Evolutionary conservation across 352 stramenopile species (phyloP).

Genomic region (Globisporangium solare): DNA sequence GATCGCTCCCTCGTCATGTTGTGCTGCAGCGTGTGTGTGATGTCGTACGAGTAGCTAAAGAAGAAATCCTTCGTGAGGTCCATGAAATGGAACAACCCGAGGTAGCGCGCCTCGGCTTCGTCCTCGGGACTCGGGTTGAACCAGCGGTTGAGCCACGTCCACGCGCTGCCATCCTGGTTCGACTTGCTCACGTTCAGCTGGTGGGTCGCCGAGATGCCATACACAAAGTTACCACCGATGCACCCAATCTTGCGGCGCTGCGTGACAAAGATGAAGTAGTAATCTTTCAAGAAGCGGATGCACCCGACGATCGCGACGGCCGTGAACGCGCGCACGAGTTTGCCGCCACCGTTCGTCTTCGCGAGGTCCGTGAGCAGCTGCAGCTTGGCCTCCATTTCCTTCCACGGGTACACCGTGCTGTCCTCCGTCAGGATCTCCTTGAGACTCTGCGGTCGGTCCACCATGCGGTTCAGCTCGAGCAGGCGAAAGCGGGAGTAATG

Average conservation of each 20-base stretch:
- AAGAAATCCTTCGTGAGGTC: constrained; percentile 99
- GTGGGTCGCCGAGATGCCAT: constrained; percentile 94
- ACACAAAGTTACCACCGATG: constrained; percentile 96
- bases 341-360: constrained; percentile 25
- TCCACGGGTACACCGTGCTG: constrained; percentile 62
- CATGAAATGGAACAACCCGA: constrained; percentile 97
- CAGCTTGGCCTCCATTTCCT: constrained; percentile 74
- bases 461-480: constrained; percentile 62
- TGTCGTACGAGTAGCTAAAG: constrained; percentile 98
- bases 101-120: constrained; percentile 87
- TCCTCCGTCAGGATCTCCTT: constrained; percentile 64
- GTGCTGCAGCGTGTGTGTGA: constrained; percentile 96
- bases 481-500: constrained; percentile 80
- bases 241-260: constrained; percentile 95
- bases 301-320: constrained; percentile 98
- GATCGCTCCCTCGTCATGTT: constrained; percentile 92
- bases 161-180: constrained; percentile 45
- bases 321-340: constrained; percentile 71
- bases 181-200: constrained; percentile 80
- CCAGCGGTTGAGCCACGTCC: constrained; percentile 77
- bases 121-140: constrained; percentile 81
- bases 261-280: constrained; percentile 98
- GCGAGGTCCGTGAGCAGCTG: constrained; percentile 58
- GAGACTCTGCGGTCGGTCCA: constrained; percentile 54
- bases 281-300: constrained; percentile 97